phyloP scores from a whole-genome alignment of 2,329 filamentous ascomycete species.

The Helotiales sp. region DNA sequence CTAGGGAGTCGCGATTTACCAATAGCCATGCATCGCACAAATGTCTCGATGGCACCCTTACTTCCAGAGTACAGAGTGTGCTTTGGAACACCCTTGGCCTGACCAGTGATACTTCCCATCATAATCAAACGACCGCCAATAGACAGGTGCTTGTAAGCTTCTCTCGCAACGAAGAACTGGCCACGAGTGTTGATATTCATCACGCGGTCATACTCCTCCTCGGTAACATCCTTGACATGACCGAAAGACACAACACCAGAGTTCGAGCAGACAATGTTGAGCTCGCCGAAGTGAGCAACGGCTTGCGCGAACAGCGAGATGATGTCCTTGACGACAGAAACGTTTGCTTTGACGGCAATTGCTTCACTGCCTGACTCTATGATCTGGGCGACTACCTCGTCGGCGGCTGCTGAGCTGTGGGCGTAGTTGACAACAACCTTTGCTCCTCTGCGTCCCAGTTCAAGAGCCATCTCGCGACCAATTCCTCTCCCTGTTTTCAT shows the following conservation, averaged over 20 bases:
- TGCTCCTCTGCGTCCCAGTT: slow-evolving; percentile 68
- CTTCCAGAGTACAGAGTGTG: slow-evolving; percentile 76
- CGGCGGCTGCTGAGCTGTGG: slow-evolving; percentile 64
- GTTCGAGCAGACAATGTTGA: slow-evolving; percentile 43
- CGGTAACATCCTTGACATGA: slow-evolving; percentile 38
- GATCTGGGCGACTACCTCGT: slow-evolving; percentile 70
- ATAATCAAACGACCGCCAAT: slow-evolving; percentile 75
- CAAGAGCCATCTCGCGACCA: slow-evolving; percentile 67
- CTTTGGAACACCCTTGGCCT: slow-evolving; percentile 70
- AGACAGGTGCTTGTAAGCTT: slow-evolving; percentile 73
- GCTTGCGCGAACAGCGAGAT: slow-evolving; percentile 38
- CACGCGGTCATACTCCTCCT: slow-evolving; percentile 49
- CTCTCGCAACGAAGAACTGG: slow-evolving; percentile 78
- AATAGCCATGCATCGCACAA: slow-evolving; percentile 75
- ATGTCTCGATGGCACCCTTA: slow-evolving; percentile 79
- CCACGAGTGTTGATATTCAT: slow-evolving; percentile 69
- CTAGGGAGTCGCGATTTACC: slow-evolving; percentile 48
- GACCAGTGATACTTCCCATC: slow-evolving; percentile 72
- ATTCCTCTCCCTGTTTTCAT: slow-evolving; percentile 61
- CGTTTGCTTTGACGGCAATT: slow-evolving; percentile 62
- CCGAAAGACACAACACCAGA: slow-evolving; percentile 59
- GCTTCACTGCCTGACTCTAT: slow-evolving; percentile 55
- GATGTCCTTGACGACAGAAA: slow-evolving; percentile 53
- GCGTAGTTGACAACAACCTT: slow-evolving; percentile 62
- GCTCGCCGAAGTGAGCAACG: slow-evolving; percentile 39